phyloP scores from a whole-genome alignment of 495 filamentous ascomycete genomes.

The Cairneyella variabilis region DNA sequence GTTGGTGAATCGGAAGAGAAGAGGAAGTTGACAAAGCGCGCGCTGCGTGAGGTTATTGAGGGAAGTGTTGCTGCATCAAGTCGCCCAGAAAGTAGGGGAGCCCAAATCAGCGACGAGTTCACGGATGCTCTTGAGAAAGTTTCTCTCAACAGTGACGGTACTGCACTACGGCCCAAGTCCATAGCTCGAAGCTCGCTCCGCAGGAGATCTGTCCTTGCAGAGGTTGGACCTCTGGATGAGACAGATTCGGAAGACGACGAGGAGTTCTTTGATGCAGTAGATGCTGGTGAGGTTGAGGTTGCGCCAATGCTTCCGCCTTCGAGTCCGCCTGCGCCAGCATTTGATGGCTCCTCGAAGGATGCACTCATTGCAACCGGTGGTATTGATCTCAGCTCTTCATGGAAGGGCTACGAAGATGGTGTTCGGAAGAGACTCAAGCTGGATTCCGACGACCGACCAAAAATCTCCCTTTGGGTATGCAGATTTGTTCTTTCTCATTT shows the following conservation, averaged over 20 bases:
- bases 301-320: slow-evolving; percentile 47
- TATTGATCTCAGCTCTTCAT: slow-evolving; percentile 67
- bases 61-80: slow-evolving; percentile 44
- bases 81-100: slow-evolving; percentile 36
- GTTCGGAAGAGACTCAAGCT: slow-evolving; percentile 74
- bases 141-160: slow-evolving; percentile 20
- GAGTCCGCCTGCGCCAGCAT: slow-evolving; percentile 27
- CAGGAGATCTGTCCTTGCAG: slow-evolving; percentile 54
- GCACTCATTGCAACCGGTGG: slow-evolving; percentile 43
- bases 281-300: slow-evolving; percentile 85
- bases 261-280: slow-evolving; percentile 97
- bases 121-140: slow-evolving; percentile 32
- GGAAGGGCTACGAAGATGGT: slow-evolving; percentile 87
- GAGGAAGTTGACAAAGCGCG: slow-evolving; percentile 82
- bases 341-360: slow-evolving; percentile 36
- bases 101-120: slow-evolving; percentile 23
- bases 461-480: slow-evolving; percentile 92
- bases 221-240: slow-evolving; percentile 65
- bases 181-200: slow-evolving; percentile 41
- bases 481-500: neutral
- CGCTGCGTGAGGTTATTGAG: slow-evolving; percentile 81
- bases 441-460: slow-evolving; percentile 89
- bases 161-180: slow-evolving; percentile 35
- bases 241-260: slow-evolving; percentile 82
- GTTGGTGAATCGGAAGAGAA: slow-evolving; percentile 90